phyloP scores from a whole-genome alignment of 2,329 filamentous ascomycete genomes.

The Aspergillus sp. region DNA sequence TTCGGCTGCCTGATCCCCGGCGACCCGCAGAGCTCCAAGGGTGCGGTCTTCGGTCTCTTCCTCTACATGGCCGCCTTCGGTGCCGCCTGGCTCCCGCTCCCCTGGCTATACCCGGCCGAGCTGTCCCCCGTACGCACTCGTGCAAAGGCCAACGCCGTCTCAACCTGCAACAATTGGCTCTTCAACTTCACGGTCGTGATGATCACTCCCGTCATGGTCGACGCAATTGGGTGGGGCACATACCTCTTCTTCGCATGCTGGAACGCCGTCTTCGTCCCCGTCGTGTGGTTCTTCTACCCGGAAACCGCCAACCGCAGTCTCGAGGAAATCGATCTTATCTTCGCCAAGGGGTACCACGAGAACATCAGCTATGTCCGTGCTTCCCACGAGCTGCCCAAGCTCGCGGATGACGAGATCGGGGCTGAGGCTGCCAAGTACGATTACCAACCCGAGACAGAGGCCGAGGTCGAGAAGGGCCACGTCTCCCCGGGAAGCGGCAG shows the following conservation, averaged over 20 bases:
- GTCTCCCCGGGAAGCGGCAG: conserved; percentile 10
- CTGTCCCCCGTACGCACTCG: conserved; percentile 57
- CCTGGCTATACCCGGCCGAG: conserved; percentile 56
- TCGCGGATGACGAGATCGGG: conserved; percentile 36
- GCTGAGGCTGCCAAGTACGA: conserved; percentile 34
- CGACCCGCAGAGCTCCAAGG: conserved; percentile 28
- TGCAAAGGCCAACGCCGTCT: conserved; percentile 56
- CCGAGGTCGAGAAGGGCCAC: conserved; percentile 24
- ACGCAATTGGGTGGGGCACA: conserved; percentile 41
- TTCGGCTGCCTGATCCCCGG: conserved; percentile 40
- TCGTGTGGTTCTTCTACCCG: conserved; percentile 57
- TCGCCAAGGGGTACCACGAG: conserved; percentile 45
- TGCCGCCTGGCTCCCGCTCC: conserved; percentile 63
- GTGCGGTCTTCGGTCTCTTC: conserved; percentile 61
- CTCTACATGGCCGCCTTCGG: conserved; percentile 70
- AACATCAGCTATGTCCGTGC: conserved; percentile 42
- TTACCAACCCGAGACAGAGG: conserved; percentile 20
- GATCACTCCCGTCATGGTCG: conserved; percentile 46
- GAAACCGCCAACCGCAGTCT: conserved; percentile 48
- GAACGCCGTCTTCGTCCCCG: conserved; percentile 49
- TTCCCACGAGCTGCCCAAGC: conserved; percentile 32
- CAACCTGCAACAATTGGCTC: conserved; percentile 56
- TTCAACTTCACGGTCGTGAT: conserved; percentile 58
- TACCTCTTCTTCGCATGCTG: conserved; percentile 46
- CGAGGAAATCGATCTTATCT: conserved; percentile 47